phyloP scores from a whole-genome alignment of 306 rosid species.

The barrel medic (Medicago truncatula) region MtrunA17r5.0-ANR NC_053048.1:54807001-54807500 shows the following conservation, averaged over 20 bases:
- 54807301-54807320: conserved; percentile 99
- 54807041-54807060: conserved; percentile 96
- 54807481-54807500: conserved; percentile 99
- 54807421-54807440: conserved; percentile 98
- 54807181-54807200: conserved; percentile 93
- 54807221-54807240: conserved; percentile 76
- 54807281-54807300: conserved; percentile 96
- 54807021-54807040: conserved; percentile 97
- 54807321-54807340: conserved; percentile 97
- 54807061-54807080: conserved; percentile 99
- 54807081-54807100: conserved; percentile 97
- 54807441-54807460: conserved; percentile 85
- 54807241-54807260: conserved; percentile 98
- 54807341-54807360: conserved; percentile 98
- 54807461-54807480: conserved; percentile 98
- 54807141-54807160: conserved; percentile 97
- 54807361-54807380: conserved; percentile 97
- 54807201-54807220: conserved; percentile 80
- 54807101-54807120: conserved; percentile 91
- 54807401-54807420: conserved; percentile 98
- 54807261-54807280: conserved; percentile 94
- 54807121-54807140: conserved; percentile 97
- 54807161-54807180: conserved; percentile 94
- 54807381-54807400: conserved; percentile 98
- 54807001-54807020: conserved; percentile 98